Conservation (phyloP, 2,329 filamentous ascomycete genomes). For the Sordariomycetes sp. region DNA sequence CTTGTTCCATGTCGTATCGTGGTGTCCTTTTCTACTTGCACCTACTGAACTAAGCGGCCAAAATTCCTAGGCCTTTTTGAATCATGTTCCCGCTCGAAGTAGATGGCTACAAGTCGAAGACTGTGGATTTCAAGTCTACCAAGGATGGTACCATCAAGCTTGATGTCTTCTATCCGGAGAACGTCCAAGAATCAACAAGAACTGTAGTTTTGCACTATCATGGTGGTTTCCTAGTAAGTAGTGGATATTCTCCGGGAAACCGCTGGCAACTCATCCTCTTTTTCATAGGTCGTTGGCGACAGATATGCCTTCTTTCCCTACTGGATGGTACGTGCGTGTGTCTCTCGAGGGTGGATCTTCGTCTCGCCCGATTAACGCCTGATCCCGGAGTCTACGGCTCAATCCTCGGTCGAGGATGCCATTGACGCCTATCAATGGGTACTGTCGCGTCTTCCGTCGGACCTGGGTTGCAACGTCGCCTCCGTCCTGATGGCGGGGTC, state of each 20-base stretch:
- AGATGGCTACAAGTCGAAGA: neutral
- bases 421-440: slow-evolving; percentile 6
- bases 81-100: neutral
- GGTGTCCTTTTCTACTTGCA: too few relatives aligned
- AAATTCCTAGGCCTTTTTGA: neutral
- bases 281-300: slow-evolving; percentile 3
- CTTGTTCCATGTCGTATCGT: too few relatives aligned
- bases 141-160: neutral
- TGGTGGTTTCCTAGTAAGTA: neutral
- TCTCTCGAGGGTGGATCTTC: slow-evolving; percentile 6
- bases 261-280: neutral
- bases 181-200: neutral
- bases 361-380: slow-evolving; percentile 7
- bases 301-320: slow-evolving; percentile 6
- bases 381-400: slow-evolving; percentile 7
- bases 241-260: neutral
- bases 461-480: slow-evolving; percentile 1
- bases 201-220: neutral
- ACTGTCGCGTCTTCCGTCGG: neutral
- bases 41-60: too few relatives aligned
- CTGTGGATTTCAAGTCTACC: neutral
- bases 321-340: slow-evolving; percentile 4
- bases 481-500: slow-evolving; percentile 6
- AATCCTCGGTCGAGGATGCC: slow-evolving; percentile 4
- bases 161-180: neutral